Conservation (phyloP, 192 early-diverging fungal genomes). For the Dissophora ornata region DNA sequence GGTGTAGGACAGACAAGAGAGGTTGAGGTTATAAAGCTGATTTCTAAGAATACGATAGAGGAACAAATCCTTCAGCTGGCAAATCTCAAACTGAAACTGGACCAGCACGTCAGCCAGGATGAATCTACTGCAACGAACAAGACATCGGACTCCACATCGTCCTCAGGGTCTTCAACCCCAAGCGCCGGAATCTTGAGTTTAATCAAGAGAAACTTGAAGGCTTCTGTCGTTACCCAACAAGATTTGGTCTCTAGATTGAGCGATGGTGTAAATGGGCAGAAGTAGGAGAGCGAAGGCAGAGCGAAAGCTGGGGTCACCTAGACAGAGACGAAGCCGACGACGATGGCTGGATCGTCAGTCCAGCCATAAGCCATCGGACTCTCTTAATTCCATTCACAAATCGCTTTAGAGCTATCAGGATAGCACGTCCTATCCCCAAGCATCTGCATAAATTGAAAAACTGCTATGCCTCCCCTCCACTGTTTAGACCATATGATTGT, state of each 20-base stretch:
- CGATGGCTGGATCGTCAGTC: too few relatives aligned
- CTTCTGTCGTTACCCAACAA: not conserved
- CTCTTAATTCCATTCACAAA: too few relatives aligned
- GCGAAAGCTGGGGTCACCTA: too few relatives aligned
- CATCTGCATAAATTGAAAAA: too few relatives aligned
- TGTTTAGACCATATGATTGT: too few relatives aligned
- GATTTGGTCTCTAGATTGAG: not conserved
- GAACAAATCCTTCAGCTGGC: slow-evolving; percentile 71
- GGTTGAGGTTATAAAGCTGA: slow-evolving; percentile 79
- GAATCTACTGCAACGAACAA: not conserved
- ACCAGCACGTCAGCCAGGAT: slow-evolving; percentile 55
- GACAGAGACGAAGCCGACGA: too few relatives aligned
- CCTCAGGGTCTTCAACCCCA: slow-evolving; percentile 42
- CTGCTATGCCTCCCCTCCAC: too few relatives aligned
- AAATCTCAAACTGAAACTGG: slow-evolving; percentile 71
- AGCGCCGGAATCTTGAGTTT: slow-evolving; percentile 51
- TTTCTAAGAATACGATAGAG: slow-evolving; percentile 76
- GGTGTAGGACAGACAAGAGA: slow-evolving; percentile 87
- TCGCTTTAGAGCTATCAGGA: too few relatives aligned
- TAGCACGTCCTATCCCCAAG: too few relatives aligned
- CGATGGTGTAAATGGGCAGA: too few relatives aligned
- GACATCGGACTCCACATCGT: slow-evolving; percentile 1
- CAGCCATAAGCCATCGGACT: too few relatives aligned
- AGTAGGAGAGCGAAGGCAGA: too few relatives aligned
- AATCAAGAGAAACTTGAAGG: slow-evolving; percentile 41